phyloP scores from a whole-genome alignment of 208 protist genomes.

The Endotrypanum monterogeii region DNA sequence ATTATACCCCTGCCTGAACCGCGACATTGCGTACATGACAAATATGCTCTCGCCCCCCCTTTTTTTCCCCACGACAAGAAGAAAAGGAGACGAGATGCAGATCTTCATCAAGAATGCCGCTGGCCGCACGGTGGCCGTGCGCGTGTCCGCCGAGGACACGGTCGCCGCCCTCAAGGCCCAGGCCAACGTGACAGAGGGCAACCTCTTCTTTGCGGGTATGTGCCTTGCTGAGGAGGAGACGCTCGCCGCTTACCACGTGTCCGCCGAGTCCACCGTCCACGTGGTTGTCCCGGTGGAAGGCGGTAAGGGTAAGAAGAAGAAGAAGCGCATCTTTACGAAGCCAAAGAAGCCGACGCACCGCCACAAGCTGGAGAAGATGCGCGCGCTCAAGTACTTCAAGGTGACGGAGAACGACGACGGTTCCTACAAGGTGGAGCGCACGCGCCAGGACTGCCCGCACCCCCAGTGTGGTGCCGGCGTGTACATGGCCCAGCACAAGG shows the following conservation, averaged over 20 bases:
- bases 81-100: conserved; percentile 52
- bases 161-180: conserved; percentile 81
- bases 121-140: conserved; percentile 90
- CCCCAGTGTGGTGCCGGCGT: conserved; percentile 97
- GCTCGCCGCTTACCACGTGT: conserved; percentile 73
- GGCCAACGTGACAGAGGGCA: conserved; percentile 72
- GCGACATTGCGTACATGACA: neutral
- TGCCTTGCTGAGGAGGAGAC: conserved; percentile 80
- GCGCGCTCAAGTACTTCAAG: conserved; percentile 99
- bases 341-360: conserved; percentile 99
- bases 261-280: conserved; percentile 89
- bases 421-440: conserved; percentile 96
- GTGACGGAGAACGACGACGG: conserved; percentile 96
- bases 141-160: conserved; percentile 82
- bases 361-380: conserved; percentile 99
- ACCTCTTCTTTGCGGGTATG: conserved; percentile 90
- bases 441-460: conserved; percentile 96
- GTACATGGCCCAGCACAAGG: conserved; percentile 99
- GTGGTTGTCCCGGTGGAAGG: conserved; percentile 89
- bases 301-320: conserved; percentile 99
- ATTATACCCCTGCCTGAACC: too few relatives aligned
- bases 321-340: conserved; percentile 99
- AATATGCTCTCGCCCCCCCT: neutral
- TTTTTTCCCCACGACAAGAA: neutral
- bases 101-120: conserved; percentile 94